phyloP scores from a whole-genome alignment of 1,284 basidiomycete genomes.

The Heterobasidion occidentale region DNA sequence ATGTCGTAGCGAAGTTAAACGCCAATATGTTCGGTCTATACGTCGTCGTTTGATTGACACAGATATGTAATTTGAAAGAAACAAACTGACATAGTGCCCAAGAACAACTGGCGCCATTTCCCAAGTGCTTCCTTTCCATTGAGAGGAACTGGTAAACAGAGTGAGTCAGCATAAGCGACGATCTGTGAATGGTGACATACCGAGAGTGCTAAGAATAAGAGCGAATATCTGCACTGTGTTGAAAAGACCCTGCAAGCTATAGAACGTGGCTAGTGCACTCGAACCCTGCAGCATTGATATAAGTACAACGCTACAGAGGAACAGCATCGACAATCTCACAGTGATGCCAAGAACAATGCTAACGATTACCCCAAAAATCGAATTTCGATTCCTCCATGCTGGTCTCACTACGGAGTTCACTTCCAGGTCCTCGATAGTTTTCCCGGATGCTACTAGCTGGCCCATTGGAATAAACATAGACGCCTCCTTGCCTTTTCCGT shows the following conservation, averaged over 20 bases:
- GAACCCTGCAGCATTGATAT: constrained; percentile 40
- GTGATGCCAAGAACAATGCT: constrained; percentile 40
- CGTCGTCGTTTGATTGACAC: constrained; percentile 5
- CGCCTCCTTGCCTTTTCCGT: constrained; percentile 13
- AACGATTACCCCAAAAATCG: constrained; percentile 35
- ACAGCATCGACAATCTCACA: constrained; percentile 27
- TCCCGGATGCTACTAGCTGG: constrained; percentile 35
- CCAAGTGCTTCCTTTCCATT: constrained; percentile 27
- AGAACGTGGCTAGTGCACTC: constrained; percentile 56
- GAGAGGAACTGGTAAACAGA: constrained; percentile 31
- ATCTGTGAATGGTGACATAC: constrained; percentile 24
- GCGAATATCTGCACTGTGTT: constrained; percentile 68
- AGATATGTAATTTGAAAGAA: constrained; percentile 3
- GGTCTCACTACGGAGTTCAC: constrained; percentile 39
- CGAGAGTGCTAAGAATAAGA: constrained; percentile 55
- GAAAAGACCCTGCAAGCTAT: constrained; percentile 59
- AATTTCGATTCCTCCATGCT: constrained; percentile 46
- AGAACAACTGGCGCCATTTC: constrained; percentile 48
- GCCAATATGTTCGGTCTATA: constrained; percentile 62
- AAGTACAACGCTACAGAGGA: neutral
- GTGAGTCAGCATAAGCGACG: neutral
- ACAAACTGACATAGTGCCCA: constrained; percentile 54
- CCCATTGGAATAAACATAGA: constrained; percentile 60
- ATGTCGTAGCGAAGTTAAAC: constrained; percentile 53
- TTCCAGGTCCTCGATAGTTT: constrained; percentile 51